Evolutionary conservation across 345 rosid species (phyloP), one percentile per base, ranked within the genome.

Genomic region (Cardiospermum halicacabum): DNA sequence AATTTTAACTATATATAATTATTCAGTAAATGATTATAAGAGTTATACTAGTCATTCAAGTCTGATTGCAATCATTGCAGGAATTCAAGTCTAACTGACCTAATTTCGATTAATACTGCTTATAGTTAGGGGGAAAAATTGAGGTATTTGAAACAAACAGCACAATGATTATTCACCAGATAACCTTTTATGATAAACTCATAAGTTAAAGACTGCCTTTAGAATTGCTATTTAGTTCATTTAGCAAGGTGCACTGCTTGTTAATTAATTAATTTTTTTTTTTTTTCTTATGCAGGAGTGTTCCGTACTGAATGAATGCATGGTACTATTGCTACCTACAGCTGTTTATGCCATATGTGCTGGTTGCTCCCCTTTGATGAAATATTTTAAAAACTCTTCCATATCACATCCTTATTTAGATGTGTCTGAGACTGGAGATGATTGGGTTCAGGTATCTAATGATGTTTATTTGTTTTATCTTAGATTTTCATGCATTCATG

Each of bases 341-440:
- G 96, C 97, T 62, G 74, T 85, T 40, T 85, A 74, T 83, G 86
- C 96, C 36, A 81, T 93, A 73, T 90, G 85, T 77, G 76, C 79
- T 78, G 97, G 97, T 62, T 82, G 69, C 64, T 77, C 77, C 32
- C 78, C 89, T 58, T 82, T 84, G 55, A 68, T 56, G 56, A 72
- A 55, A 68, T 54, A 51, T 71, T 75, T 72, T 53, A 70, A 69
- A 71, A 78, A 73, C 58, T 51, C 75, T 78, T 66, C 64, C 77
- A 58, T n/a, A 16, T 64, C 57, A 48, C 50, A 65, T 58, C 69
- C 72, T 71, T 72, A 60, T 72, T 61, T 68, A 66, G 78, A 80
- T 72, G 65, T 19, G 67, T 53, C 51, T 28, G 85, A 83, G 80
- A 73, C 75, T 56, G 72, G 82, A 62, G 81, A 68, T 70, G 75